Evolutionary conservation across 1,139 yeast genomes (phyloP).

Genomic region (Saccharomycopsis hybrid): DNA sequence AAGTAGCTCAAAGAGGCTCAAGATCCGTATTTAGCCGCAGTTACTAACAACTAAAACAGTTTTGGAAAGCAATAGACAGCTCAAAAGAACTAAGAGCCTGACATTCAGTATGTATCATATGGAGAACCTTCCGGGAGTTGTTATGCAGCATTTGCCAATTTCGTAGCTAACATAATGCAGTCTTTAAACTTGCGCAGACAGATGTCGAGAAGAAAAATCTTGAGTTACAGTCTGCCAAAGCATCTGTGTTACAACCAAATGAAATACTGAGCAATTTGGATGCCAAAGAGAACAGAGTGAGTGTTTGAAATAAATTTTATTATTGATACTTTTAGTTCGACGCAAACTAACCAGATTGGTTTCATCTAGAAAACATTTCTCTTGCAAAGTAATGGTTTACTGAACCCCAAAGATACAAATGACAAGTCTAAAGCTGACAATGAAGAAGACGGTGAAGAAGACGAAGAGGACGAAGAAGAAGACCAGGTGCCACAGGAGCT

Average conservation of each 20-base stretch:
- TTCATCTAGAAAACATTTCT: too few relatives aligned
- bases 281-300: too few relatives aligned
- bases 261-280: too few relatives aligned
- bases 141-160: constrained; percentile 24
- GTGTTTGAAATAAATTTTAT: too few relatives aligned
- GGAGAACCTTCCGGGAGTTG: too few relatives aligned
- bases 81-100: constrained; percentile 38
- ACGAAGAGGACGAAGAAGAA: constrained; percentile 29
- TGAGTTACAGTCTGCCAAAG: neutral
- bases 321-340: too few relatives aligned
- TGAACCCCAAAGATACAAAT: too few relatives aligned
- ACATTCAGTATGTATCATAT: constrained; percentile 25
- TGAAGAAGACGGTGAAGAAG: constrained; percentile 2
- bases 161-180: constrained; percentile 29
- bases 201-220: constrained; percentile 35
- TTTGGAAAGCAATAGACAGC: constrained; percentile 32
- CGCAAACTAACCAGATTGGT: too few relatives aligned
- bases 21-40: too few relatives aligned
- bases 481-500: constrained; percentile 53
- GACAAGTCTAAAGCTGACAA: too few relatives aligned
- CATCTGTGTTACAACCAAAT: constrained; percentile 21
- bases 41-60: constrained; percentile 31
- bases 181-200: constrained; percentile 61
- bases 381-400: too few relatives aligned
- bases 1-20: too few relatives aligned